Base-by-base conservation (phyloP, 1,284 basidiomycete genomes). In the Sporisorium sorghi region DNA sequence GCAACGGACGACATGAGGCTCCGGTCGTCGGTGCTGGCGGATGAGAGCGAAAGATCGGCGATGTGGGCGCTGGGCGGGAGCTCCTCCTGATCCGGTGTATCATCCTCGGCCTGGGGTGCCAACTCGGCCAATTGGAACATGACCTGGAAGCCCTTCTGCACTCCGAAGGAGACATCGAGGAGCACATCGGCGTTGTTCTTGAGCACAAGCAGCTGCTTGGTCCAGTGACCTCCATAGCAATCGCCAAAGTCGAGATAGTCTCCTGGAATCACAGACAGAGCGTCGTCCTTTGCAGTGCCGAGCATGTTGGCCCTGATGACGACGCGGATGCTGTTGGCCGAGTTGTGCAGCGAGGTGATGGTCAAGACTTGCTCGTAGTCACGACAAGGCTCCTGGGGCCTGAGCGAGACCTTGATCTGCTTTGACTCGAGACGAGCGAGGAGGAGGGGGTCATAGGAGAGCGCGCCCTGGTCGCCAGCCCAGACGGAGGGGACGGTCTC, bases 221-320 rank as follows among this genome's bases (percentile, higher is more conserved):
- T 82, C 86, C 87, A 87, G 17, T 85, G 79, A 0, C 87, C 86
- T 47, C 87, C 86, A 30, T 84, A 83, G 51, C 86, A 85, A 65
- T 86, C 84, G 12, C 87, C 87, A 78, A 87, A 87, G 79, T 87
- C 86, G 39, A 87, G 75, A 6, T 80, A 79, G 9, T 83, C 80
- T 9, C 86, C 87, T n/a, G 85, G 85, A 8, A 86, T 75, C 23
- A 87, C 80, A 40, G 84, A 81, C 30, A 87, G 73, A 3, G 85
- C 83, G 42, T 86, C 84, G 58, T 87, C 86, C 14, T 76, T 72
- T 11, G 83, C 78, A 14, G 77, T 75, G 14, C 78, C 81, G 11
- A 84, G 76, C 66, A 84, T 79, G 53, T 83, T 83, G 48, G 83
- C 83, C 1, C 81, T 58, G 23, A 84, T 68, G 19, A 83, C 67